A percentile compares a stretch with the other conserved stretches of the same genome.
These are phyloP conservation scores for Dactylonectria macrodidyma DNA, from an alignment of 2,329 filamentous ascomycete species.

Conservation along the genomic window DNA sequence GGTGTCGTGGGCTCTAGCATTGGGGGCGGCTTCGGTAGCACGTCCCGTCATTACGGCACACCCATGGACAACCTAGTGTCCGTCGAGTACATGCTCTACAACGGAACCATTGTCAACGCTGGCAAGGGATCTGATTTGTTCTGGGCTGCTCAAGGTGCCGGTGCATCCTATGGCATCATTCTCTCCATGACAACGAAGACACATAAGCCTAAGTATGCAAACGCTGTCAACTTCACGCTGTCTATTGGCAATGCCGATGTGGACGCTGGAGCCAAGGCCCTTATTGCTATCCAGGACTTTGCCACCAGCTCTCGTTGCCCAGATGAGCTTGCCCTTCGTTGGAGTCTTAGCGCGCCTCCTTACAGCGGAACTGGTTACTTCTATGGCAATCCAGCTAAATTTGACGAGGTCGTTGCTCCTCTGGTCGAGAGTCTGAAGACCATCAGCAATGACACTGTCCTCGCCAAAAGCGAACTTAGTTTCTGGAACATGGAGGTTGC, in stretches of 20 bases:
- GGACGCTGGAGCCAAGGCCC: constrained; percentile 36
- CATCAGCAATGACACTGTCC: constrained; percentile 21
- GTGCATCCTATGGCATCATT: constrained; percentile 42
- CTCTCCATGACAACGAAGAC: constrained; percentile 45
- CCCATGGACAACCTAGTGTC: constrained; percentile 43
- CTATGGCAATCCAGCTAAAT: constrained; percentile 43
- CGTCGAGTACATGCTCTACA: constrained; percentile 45
- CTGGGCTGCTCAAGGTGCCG: constrained; percentile 44
- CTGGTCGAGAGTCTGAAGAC: constrained; percentile 32
- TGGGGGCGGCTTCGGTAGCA: constrained; percentile 43
- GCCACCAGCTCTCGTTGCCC: constrained; percentile 31
- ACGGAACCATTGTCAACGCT: constrained; percentile 44
- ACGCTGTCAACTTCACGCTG: constrained; percentile 43
- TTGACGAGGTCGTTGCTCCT: constrained; percentile 37
- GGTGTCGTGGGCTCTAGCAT: constrained; percentile 43
- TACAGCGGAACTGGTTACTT: constrained; percentile 42
- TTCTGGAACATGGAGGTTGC: constrained; percentile 45
- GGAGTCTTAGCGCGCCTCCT: constrained; percentile 34
- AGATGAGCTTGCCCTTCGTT: constrained; percentile 44
- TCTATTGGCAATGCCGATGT: constrained; percentile 32
- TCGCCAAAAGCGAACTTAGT: constrained; percentile 39
- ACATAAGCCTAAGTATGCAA: constrained; percentile 38
- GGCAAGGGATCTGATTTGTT: constrained; percentile 40
- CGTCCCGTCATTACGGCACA: constrained; percentile 37
- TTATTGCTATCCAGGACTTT: constrained; percentile 44